A percentile compares a stretch with the other conserved stretches of the same genome.
Conservation (phyloP, 2,329 filamentous ascomycete species). For the Neoarthrinium moseri region DNA sequence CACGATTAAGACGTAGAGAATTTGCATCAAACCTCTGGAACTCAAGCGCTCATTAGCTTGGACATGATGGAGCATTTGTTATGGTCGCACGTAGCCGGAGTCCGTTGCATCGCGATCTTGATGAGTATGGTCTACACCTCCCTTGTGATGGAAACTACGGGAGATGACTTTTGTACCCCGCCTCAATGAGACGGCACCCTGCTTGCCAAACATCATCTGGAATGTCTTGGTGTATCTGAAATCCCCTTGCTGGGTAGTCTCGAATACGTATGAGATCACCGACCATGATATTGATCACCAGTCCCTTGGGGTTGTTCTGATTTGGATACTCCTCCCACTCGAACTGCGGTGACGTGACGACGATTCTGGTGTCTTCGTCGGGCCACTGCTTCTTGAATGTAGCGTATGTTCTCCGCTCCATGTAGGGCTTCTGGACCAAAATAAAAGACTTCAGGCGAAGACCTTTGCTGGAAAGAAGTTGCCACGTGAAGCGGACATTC, state of each 20-base stretch:
- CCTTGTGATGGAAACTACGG: no score
- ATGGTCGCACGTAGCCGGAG: no score
- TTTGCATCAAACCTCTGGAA: no score
- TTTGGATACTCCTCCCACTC: conserved; percentile 40
- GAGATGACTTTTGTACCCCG: conserved; percentile 37
- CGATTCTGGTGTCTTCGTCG: conserved; percentile 28
- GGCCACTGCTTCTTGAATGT: conserved; percentile 48
- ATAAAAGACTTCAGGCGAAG: conserved; percentile 32
- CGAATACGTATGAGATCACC: conserved; percentile 42
- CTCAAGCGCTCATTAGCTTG: no score
- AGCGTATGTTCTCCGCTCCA: conserved; percentile 45
- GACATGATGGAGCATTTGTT: no score
- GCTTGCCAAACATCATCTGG: conserved; percentile 40
- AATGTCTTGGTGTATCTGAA: conserved; percentile 42
- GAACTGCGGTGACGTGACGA: conserved; percentile 39
- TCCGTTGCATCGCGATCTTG: no score
- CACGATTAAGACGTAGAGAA: no score
- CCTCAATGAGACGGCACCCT: conserved; percentile 35
- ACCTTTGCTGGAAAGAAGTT: conserved; percentile 27
- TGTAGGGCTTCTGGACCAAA: conserved; percentile 48
- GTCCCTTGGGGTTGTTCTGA: conserved; percentile 35
- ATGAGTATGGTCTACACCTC: no score
- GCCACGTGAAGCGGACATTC: conserved; percentile 43
- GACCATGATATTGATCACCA: conserved; percentile 44
- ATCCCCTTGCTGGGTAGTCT: conserved; percentile 41